Conservation (phyloP, 352 stramenopile species). For the Stephanocyclus meneghinianus region DNA sequence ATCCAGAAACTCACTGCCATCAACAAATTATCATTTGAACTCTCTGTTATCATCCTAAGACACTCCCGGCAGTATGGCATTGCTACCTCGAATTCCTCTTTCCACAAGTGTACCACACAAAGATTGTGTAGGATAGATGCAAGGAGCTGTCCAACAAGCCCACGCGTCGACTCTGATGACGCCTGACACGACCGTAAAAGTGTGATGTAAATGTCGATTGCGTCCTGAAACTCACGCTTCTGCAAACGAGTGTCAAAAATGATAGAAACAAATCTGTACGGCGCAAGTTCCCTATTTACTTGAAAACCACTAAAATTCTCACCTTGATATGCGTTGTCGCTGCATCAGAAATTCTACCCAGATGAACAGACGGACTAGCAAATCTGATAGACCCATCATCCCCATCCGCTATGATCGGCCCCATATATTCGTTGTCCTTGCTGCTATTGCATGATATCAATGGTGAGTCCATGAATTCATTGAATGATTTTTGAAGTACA, state of each 20-base stretch:
- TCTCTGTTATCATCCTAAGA: conserved; percentile 27
- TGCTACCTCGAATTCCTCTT: conserved; percentile 36
- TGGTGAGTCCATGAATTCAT: conserved; percentile 11
- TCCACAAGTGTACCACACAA: conserved; percentile 38
- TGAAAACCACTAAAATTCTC: not conserved
- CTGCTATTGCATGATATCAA: not conserved
- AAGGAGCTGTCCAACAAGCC: conserved; percentile 34
- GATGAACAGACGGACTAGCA: conserved; percentile 21
- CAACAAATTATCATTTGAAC: conserved; percentile 5
- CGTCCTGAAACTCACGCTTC: conserved; percentile 31
- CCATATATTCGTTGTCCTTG: conserved; percentile 8
- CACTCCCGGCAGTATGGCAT: conserved; percentile 27
- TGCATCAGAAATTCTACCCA: conserved; percentile 30
- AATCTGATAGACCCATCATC: conserved; percentile 35
- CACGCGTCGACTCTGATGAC: conserved; percentile 18
- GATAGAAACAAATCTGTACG: not conserved
- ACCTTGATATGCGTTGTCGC: conserved; percentile 14
- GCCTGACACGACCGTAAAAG: conserved; percentile 30
- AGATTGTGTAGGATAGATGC: conserved; percentile 46
- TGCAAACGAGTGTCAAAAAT: not conserved
- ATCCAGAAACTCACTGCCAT: conserved; percentile 10
- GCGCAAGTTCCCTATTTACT: not conserved
- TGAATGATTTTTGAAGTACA: conserved; percentile 17
- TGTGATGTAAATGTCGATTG: conserved; percentile 31
- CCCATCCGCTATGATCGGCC: conserved; percentile 22